These are phyloP conservation scores for Scheffersomyces titani DNA, from an alignment of 1,139 yeast species.

Conservation along the genomic window DNA sequence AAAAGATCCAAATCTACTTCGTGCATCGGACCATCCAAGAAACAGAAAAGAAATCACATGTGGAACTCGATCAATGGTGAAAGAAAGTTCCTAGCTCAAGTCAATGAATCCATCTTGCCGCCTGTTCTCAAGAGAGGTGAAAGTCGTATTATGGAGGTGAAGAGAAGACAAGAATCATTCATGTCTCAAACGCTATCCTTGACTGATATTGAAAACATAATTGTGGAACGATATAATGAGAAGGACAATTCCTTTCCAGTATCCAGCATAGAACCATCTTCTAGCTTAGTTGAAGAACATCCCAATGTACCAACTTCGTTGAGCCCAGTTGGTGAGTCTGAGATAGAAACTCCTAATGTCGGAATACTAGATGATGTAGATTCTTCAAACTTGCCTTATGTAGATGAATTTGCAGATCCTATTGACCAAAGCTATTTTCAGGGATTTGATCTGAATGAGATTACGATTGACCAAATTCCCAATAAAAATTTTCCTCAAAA, in stretches of 20 bases:
- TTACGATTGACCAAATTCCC: neutral
- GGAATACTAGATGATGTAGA: conserved; percentile 7
- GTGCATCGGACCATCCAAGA: conserved; percentile 12
- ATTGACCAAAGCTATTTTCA: conserved; percentile 20
- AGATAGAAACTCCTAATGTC: neutral
- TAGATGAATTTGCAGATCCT: conserved; percentile 28
- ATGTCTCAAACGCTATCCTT: neutral
- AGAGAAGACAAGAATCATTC: conserved; percentile 21
- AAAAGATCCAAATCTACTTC: conserved; percentile 31
- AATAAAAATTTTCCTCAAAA: neutral
- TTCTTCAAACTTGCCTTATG: conserved; percentile 20
- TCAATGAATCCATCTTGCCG: conserved; percentile 37
- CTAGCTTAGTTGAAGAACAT: neutral
- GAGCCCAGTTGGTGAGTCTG: conserved; percentile 15
- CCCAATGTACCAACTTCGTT: conserved; percentile 1
- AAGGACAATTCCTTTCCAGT: neutral
- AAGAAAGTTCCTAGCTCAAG: conserved; percentile 28
- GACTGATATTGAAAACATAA: neutral
- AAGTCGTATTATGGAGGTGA: conserved; percentile 31
- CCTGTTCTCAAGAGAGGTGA: conserved; percentile 37
- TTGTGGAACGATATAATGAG: neutral
- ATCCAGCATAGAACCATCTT: neutral
- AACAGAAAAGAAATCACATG: conserved; percentile 18
- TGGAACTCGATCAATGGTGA: conserved; percentile 37
- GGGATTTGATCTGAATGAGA: conserved; percentile 28